phyloP scores from a whole-genome alignment of 225 moss, liverwort and hornwort genomes.

The Ulota crispa region DNA sequence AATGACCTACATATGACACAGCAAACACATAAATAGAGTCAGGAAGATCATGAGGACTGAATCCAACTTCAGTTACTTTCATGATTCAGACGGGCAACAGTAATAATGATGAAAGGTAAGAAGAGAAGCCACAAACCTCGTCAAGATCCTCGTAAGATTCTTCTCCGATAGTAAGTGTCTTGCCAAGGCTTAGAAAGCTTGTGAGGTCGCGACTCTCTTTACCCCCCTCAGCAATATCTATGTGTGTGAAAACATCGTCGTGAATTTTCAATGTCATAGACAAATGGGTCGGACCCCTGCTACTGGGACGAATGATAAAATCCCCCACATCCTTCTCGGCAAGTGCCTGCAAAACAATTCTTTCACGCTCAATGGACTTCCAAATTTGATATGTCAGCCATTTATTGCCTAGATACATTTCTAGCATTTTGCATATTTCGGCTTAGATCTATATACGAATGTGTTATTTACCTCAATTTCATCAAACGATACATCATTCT shows the following conservation, averaged over 20 bases:
- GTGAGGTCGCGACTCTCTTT: slow-evolving; percentile 92
- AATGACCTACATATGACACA: slow-evolving; percentile 60
- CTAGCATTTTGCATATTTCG: too few relatives aligned
- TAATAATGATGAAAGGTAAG: not conserved
- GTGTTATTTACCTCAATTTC: too few relatives aligned
- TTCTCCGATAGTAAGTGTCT: slow-evolving; percentile 89
- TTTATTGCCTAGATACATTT: too few relatives aligned
- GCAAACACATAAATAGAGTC: not conserved
- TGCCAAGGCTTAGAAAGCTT: slow-evolving; percentile 92
- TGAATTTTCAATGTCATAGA: slow-evolving; percentile 97
- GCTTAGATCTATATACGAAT: too few relatives aligned
- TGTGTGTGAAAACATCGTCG: slow-evolving; percentile 86
- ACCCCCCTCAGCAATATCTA: slow-evolving; percentile 91
- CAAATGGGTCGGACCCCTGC: slow-evolving; percentile 91
- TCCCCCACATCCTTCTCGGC: slow-evolving; percentile 89
- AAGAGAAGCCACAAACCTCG: slow-evolving; percentile 57
- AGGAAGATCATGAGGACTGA: not conserved
- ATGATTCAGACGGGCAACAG: not conserved
- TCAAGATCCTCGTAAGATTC: slow-evolving; percentile 98
- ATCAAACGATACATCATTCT: too few relatives aligned
- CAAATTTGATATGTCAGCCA: not conserved
- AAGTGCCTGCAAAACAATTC: slow-evolving; percentile 61
- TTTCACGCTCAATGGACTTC: slow-evolving; percentile 21
- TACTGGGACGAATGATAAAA: slow-evolving; percentile 87
- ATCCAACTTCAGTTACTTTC: not conserved